Percentiles rank a stretch among this genome's conserved stretches.
These are phyloP conservation scores for Citrus medica DNA, from an alignment of 345 rosid genomes.

Conservation along the genomic window DNA sequence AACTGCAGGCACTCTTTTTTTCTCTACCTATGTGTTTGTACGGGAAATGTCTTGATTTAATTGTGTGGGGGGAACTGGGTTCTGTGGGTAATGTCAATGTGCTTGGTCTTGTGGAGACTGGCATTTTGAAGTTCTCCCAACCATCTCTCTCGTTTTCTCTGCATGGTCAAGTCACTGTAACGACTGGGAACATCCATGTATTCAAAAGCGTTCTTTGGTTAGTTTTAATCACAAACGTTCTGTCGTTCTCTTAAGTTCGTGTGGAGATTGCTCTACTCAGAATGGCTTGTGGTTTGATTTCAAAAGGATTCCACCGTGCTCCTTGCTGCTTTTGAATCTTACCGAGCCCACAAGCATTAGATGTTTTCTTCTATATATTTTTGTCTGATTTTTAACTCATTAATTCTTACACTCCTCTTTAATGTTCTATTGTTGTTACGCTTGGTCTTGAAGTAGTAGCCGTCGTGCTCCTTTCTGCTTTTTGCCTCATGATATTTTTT, in stretches of 20 bases:
- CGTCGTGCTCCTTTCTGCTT: no score
- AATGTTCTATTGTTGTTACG: no score
- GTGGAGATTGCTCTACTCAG: no score
- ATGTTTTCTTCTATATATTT: no score
- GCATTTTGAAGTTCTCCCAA: constrained; percentile 12
- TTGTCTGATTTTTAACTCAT: no score
- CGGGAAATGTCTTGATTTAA: constrained; percentile 3
- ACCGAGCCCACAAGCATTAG: no score
- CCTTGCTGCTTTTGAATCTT: no score
- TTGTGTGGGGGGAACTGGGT: constrained; percentile 20
- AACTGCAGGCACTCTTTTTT: background rate
- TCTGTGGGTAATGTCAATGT: background rate
- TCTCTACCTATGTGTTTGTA: constrained; percentile 2
- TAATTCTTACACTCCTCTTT: no score
- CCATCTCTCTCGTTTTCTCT: background rate
- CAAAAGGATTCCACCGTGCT: no score
- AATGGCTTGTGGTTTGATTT: no score
- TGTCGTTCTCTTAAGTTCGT: background rate
- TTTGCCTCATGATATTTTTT: no score
- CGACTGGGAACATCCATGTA: constrained; percentile 1
- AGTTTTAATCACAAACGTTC: background rate
- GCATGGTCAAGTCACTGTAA: constrained; percentile 10
- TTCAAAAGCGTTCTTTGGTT: constrained; percentile 9
- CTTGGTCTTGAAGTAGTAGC: no score
- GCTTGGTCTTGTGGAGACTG: constrained; percentile 1